Base-by-base conservation (phyloP, 106 monocot genomes). In the Narthecium ossifragum region DNA sequence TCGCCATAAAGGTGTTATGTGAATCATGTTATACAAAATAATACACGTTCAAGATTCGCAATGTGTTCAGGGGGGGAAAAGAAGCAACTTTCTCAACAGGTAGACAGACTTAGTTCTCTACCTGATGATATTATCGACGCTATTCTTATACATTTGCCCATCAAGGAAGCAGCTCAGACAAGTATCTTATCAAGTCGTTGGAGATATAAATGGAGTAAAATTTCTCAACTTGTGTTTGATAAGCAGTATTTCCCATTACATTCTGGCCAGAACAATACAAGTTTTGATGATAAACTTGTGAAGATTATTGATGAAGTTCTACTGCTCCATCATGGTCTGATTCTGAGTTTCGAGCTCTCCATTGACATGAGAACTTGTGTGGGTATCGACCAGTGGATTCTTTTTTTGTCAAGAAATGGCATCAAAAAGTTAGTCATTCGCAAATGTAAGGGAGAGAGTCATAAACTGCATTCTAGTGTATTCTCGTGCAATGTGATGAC, bases 371-470 rank as follows among this genome's bases (percentile, higher is more conserved):
- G 25, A 13, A 64, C 15, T 6, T 27, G 26, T 38, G 12, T 9
- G 2, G 34, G 37, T 18, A 51, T 64, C n/a, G 63, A 51, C 34
- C 23, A 26, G 37, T 64, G 64, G 64, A 52, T 64, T 26, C 64
- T 52, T 27, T 52, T 52, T 17, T 10, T 64, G 37, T 51, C 64
- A 8, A 64, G 64, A 64, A 64, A 64, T 51, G 52, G 64, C 38
- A 52, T 64, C 17, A 65, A 41, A 54, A 39, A 65, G 27, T 30
- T 65, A n/a, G 30, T 12, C 1, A 36, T 65, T 10, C n/a, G 28
- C n/a, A 41, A 5, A 29, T 40, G 25, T 27, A 40, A 18, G 3
- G 29, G 27, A 0, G 4, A 20, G 48, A 15, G 17, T 7, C 40
- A 65, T 53, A 64, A 52, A 52, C n/a, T 32, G 32, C 64, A 12